Evolutionary conservation across 805 yeast genomes (phyloP), one percentile per base, ranked within the genome.

Genomic region (Metschnikowia lunata): DNA sequence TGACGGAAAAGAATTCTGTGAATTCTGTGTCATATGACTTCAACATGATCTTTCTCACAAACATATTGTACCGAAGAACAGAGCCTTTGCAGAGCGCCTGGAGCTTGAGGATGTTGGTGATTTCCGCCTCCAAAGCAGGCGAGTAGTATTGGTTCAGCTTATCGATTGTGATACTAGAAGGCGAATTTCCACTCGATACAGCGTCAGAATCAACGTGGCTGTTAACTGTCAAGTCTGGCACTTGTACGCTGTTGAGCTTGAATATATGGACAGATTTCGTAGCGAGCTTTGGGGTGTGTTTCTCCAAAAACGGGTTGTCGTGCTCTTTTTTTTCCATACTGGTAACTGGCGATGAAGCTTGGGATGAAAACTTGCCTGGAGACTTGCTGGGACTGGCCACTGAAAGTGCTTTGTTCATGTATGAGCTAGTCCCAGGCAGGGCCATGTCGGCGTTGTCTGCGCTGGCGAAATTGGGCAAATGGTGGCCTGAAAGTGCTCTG

Each of bases 51-150:
- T 72, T 73, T 51, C 78, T 76, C 30, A 85, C 83, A 59, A 80
- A 81, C 66, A 82, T 68, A 15, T 67, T 65, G 58, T 82, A 85
- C 41, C 96, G 73, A 43, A 78, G 66, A 34, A 79, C 69, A 0
- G 86, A 80, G 14, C 93, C 95, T 51, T 88, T 70, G 13, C 86
- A 75, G 23, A 81, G 63, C 0, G 93, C 78, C 60, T 89, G 96
- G 13, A 89, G 65, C 43, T 64, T 68, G 32, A 74, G 63, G 32
- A 83, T 74, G 41, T 63, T 57, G 3, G 32, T 14, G 14, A 37
- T 23, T 23, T 50, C 51, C 13, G 32, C 36, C 1, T 35, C 39
- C 11, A 43, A 36, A 8, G 23, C 39, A n/a, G 42, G 39, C 27
- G 36, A 26, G 31, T 38, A 30, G 37, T 30, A 31, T 8, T 34